Evolutionary conservation across 306 rosid species (phyloP), one percentile per base, ranked within the genome.

Genomic region (Carpinus fangiana): DNA sequence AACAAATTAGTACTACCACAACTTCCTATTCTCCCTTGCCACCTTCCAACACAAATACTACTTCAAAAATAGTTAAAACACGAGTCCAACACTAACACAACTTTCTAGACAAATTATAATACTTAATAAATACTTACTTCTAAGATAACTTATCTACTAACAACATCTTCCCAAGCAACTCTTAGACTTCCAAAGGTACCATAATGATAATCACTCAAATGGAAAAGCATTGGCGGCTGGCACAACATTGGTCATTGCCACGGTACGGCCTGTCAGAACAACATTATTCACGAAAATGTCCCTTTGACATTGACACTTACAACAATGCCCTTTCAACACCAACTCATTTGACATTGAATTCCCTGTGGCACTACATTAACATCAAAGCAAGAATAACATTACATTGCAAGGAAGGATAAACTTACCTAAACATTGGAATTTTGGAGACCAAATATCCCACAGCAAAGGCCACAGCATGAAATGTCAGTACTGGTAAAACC

Each of bases 371-470:
- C 31, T 59, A 26, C 13, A 21, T 23, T 36, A 59, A 23, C 51
- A 67, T 41, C 31, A n/a, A 67, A 41, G 70, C 28, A 41, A 67
- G 48, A 18, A 43, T 4, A 38, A 14, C 9, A 18, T 41, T 9
- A 9, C n/a, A 12, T 18, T 5, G 41, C 7, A 16, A 7, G 17
- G 72, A 36, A 67, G 17, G 17, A n/a, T 62, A n/a, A 71, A 75
- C 48, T 78, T 91, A 93, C 99, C 99, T 93, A 74, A 84, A 73
- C 17, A 64, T 65, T 73, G 98, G 97, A 84, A 89, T 64, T 75
- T 83, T 91, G 73, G 98, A 90, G 54, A 87, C 82, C 98, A 98
- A 95, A 80, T 93, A 95, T 79, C 98, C 97, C 38, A 91, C 78
- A 1, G 84, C 82, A 78, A 95, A 95, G 81, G 98, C 97, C 82